Conservation (phyloP, 805 yeast species). For the Ogataea degrootiae region DNA sequence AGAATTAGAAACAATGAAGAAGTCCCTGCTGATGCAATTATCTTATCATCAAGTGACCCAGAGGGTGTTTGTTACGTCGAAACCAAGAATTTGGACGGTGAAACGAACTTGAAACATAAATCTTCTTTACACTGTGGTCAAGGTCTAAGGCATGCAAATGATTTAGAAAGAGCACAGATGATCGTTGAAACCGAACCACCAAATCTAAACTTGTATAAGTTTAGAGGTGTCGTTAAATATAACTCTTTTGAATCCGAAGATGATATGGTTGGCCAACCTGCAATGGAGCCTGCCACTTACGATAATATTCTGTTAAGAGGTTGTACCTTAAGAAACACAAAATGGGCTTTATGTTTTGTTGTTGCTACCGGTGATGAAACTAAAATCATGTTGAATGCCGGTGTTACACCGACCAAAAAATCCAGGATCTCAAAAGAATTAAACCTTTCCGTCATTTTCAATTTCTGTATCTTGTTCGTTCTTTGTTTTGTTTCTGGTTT, state of each 20-base stretch:
- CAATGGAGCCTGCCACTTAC: slow-evolving; percentile 53
- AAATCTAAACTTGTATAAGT: slow-evolving; percentile 56
- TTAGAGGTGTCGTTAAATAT: slow-evolving; percentile 62
- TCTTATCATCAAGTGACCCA: slow-evolving; percentile 60
- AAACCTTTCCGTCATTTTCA: slow-evolving; percentile 60
- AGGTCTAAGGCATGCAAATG: slow-evolving; percentile 49
- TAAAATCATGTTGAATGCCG: slow-evolving; percentile 74
- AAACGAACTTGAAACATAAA: slow-evolving; percentile 65
- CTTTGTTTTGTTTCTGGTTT: slow-evolving; percentile 68
- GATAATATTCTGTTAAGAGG: slow-evolving; percentile 70
- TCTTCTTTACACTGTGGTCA: slow-evolving; percentile 51
- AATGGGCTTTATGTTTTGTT: slow-evolving; percentile 71
- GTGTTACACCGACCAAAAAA: slow-evolving; percentile 70
- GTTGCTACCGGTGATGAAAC: slow-evolving; percentile 75
- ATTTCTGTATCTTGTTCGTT: slow-evolving; percentile 56
- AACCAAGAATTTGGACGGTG: slow-evolving; percentile 70
- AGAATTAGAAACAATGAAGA: slow-evolving; percentile 71
- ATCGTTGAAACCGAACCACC: slow-evolving; percentile 71
- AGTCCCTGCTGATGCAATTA: slow-evolving; percentile 69
- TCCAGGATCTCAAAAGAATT: slow-evolving; percentile 62
- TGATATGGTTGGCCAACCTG: slow-evolving; percentile 25
- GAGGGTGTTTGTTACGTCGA: slow-evolving; percentile 68
- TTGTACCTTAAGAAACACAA: slow-evolving; percentile 65
- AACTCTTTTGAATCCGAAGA: slow-evolving; percentile 32
- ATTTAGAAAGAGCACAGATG: slow-evolving; percentile 53